Evolutionary conservation across 2,329 filamentous ascomycete species (phyloP).

Genomic region (Aschersonia sp.): DNA sequence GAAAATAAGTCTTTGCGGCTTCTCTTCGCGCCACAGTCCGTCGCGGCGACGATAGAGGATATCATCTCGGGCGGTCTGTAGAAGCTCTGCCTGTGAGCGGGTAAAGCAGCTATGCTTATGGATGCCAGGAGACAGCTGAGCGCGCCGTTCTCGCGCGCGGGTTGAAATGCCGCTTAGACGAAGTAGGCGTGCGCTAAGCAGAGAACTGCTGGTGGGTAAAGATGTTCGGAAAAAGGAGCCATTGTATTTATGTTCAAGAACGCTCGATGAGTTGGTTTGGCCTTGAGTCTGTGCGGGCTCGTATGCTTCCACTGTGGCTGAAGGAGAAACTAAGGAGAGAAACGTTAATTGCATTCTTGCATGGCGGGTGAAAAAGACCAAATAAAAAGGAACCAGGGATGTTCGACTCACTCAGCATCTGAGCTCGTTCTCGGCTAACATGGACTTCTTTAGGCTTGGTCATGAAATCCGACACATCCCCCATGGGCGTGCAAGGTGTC

Average conservation of each 20-base stretch:
- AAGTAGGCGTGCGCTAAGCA: constrained; percentile 7
- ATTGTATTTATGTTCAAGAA: constrained; percentile 1
- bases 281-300: neutral
- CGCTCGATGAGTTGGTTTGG: constrained; percentile 2
- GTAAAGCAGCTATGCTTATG: constrained; percentile 11
- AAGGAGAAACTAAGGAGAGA: no score
- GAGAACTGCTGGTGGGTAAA: constrained; percentile 4
- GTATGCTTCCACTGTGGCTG: no score
- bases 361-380: neutral
- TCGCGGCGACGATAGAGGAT: constrained; percentile 12
- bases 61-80: constrained; percentile 15
- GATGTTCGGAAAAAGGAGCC: constrained; percentile 5
- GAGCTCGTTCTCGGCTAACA: neutral
- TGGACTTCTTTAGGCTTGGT: constrained; percentile 1
- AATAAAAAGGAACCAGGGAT: neutral
- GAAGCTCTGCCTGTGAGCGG: constrained; percentile 15
- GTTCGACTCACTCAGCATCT: constrained; percentile 1
- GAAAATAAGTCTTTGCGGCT: constrained; percentile 22
- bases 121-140: neutral
- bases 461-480: constrained; percentile 2
- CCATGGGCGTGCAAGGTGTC: constrained; percentile 12
- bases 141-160: constrained; percentile 5
- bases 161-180: constrained; percentile 12
- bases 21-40: constrained; percentile 7
- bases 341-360: no score